Conservation (phyloP, 2,329 filamentous ascomycete species). For the Aspergillus luchuensis region DNA sequence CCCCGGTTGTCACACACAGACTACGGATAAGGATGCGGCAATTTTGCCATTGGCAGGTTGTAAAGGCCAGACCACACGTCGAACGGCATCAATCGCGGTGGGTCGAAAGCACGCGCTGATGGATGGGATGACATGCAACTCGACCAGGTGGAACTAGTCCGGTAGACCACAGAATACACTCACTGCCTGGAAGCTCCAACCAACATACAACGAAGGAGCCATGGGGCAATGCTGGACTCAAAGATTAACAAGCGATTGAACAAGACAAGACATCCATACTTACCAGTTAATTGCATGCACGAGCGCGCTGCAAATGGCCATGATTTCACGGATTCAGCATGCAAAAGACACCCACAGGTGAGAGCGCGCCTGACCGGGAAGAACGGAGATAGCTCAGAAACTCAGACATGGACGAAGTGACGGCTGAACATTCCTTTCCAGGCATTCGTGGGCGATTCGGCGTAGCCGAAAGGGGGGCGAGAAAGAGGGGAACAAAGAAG, state of each 20-base stretch:
- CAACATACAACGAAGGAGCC: too few species aligned
- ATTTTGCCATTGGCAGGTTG: background rate
- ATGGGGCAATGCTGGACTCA: too few species aligned
- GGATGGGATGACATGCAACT: background rate
- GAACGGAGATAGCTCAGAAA: too few species aligned
- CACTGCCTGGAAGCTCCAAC: too few species aligned
- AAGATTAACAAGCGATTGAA: too few species aligned
- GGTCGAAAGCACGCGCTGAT: background rate
- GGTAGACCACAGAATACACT: too few species aligned
- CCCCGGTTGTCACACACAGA: background rate
- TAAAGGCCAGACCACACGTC: background rate
- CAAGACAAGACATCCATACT: too few species aligned
- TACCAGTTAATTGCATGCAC: too few species aligned
- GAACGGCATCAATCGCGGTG: background rate
- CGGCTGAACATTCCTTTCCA: background rate
- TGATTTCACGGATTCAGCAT: too few species aligned
- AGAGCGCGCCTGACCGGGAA: too few species aligned
- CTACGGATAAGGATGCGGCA: background rate
- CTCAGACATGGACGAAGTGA: background rate
- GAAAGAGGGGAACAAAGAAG: constrained; percentile 20
- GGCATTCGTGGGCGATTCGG: background rate
- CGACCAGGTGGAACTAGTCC: background rate
- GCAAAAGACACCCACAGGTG: too few species aligned
- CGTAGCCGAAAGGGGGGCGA: background rate
- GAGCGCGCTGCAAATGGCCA: too few species aligned